phyloP scores from a whole-genome alignment of 768 basidiomycete genomes.

The Podaxis mareebaensis region DNA sequence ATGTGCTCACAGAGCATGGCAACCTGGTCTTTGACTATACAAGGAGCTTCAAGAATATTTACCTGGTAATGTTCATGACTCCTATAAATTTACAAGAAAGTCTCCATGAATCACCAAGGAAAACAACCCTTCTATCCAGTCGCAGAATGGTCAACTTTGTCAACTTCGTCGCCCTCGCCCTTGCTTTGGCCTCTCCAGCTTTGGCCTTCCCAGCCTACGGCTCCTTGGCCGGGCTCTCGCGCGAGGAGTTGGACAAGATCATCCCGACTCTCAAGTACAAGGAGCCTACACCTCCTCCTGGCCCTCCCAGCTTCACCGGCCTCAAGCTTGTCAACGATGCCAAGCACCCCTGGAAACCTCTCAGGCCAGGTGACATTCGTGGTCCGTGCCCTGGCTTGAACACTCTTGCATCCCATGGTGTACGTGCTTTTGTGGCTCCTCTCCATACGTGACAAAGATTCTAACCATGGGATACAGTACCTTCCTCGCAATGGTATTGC shows the following conservation, averaged over 20 bases:
- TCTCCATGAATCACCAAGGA: neutral
- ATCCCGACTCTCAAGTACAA: neutral
- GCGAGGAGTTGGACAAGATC: conserved; percentile 6
- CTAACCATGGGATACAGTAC: conserved; percentile 3
- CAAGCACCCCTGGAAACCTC: conserved; percentile 12
- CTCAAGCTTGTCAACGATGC: conserved; percentile 17
- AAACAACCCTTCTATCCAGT: neutral
- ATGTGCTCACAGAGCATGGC: neutral
- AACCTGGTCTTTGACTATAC: neutral
- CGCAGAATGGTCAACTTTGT: neutral
- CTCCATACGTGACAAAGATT: neutral
- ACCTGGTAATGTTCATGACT: neutral
- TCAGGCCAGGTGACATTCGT: conserved; percentile 3
- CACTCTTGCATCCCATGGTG: conserved; percentile 15
- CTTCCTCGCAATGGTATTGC: conserved; percentile 10
- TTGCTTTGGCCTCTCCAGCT: neutral
- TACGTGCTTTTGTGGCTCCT: neutral
- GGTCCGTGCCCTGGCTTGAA: conserved; percentile 16
- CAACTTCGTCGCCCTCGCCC: conserved; percentile 4
- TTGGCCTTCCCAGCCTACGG: conserved; percentile 16
- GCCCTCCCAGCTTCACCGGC: conserved; percentile 7
- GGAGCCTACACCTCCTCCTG: conserved; percentile 9
- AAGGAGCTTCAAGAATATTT: neutral
- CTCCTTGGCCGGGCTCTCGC: conserved; percentile 16
- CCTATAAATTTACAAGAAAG: neutral